Evolutionary conservation across 1,284 basidiomycete genomes (phyloP), one percentile per base, ranked within the genome.

Genomic region (Marasmius tenuissimus): DNA sequence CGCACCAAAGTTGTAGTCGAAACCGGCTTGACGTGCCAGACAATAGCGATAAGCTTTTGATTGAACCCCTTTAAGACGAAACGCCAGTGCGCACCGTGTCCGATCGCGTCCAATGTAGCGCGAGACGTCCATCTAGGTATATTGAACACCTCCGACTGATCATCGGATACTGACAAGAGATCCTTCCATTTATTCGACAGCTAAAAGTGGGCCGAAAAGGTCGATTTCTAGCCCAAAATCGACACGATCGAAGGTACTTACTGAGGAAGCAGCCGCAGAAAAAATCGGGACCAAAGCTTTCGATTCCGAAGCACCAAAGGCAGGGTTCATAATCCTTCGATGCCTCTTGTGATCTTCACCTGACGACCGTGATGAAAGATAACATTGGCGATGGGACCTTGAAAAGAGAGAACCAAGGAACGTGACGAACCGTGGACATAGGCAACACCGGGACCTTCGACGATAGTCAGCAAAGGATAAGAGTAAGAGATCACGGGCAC

Each of bases 51-150:
- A n/a, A n/a, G n/a, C n/a, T n/a, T n/a, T n/a, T n/a, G n/a, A n/a
- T n/a, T n/a, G n/a, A n/a, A n/a, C n/a, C n/a, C n/a, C n/a, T n/a
- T n/a, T n/a, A n/a, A n/a, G n/a, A n/a, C 27, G 27, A 27, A 27
- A 27, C 4, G 27, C 27, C 27, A 4, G 27, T 27, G 27, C 27
- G 2, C 27, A 79, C 81, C 78, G 69, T 77, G 71, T 4, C 80
- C 82, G 40, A 83, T 78, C 9, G 78, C 76, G 69, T 83, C 82
- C 51, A 83, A 63, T 11, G 79, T 74, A 3, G 76, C 78, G 10
- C 76, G 73, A 40, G 78, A 76, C 20, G 75, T 53, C 77, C 78
- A 81, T 6, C 60, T 20, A 11, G 74, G 65, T 8, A 81, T 63
- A 63, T 88, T 75, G 11, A 85, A 60, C 20, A 79, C 72, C 5